These are phyloP conservation scores for Escallonia herrerae DNA, from an alignment of 129 eudicot species.

Conservation along the genomic window DNA sequence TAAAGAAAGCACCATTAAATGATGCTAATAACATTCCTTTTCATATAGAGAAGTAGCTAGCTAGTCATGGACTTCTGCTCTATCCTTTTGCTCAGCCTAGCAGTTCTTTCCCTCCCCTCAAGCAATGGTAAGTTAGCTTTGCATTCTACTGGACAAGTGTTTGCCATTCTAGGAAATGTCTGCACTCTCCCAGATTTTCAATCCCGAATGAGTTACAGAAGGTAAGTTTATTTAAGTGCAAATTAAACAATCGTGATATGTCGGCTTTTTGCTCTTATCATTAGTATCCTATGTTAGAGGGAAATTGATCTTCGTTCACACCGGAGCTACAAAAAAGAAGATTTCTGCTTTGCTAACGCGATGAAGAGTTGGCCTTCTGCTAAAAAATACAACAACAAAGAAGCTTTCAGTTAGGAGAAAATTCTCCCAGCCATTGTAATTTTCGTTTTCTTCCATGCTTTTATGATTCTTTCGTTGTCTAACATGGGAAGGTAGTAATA, in stretches of 20 bases:
- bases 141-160: not conserved
- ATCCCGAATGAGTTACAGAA: no score
- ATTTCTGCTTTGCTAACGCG: no score
- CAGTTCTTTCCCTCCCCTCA: slow-evolving; percentile 13
- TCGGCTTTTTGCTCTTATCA: not conserved
- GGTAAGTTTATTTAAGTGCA: not conserved
- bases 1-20: no score
- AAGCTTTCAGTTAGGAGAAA: no score
- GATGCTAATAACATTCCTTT: no score
- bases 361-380: not conserved
- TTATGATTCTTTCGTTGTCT: no score
- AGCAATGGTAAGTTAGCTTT: slow-evolving; percentile 22
- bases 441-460: no score
- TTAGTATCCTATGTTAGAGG: not conserved
- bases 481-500: no score
- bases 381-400: not conserved
- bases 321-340: not conserved
- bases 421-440: no score
- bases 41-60: no score
- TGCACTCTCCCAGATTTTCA: not conserved
- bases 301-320: not conserved
- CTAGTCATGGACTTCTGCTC: slow-evolving; percentile 13
- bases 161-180: not conserved
- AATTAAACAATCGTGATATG: not conserved
- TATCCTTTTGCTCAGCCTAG: slow-evolving; percentile 13